Base-by-base conservation (phyloP, 306 rosid genomes). In the Cicer cuneatum region DNA sequence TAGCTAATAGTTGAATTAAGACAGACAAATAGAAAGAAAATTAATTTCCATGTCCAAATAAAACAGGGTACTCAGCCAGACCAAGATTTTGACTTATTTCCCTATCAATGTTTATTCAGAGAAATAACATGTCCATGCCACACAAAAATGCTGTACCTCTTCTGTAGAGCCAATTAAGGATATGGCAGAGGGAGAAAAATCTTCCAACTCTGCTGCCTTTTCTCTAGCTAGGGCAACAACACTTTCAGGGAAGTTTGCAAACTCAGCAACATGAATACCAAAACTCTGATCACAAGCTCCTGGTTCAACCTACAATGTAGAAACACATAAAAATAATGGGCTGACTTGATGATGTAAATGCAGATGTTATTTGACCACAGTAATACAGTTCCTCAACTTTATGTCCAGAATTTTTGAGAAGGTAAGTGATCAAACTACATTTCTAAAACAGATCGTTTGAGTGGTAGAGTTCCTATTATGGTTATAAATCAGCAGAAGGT, bases 201-300 rank as follows among this genome's bases (percentile, higher is more conserved):
- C 99, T 89, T 94, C 99, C 81, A 94, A 85, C 80, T 94, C 96
- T 48, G 89, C 92, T 18, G 99, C 99, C 83, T 92, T 94, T 83
- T 90, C 99, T 87, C 97, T 85, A 41, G 99, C 99, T 52, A 88
- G 86, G 80, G 96, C 78, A 24, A 94, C 92, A 33, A 94, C 99
- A 46, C 92, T 88, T 78, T 82, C 94, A 66, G 98, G 98, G 78
- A 92, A 94, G 74, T 91, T 94, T 59, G 98, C 98, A 71, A 94
- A 94, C 78, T 94, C 98, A 33, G 98, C 96, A 59, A 94, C 99
- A 72, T 94, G 99, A 78, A 94, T 94, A 29, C 99, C 97, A 24
- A 94, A 94, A 86, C 99, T 92, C 89, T 94, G 97, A 85, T 94
- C 99, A 78, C 97, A 94, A 75, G 99, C 92, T 78, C 99, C 95